phyloP scores from a whole-genome alignment of 1,284 basidiomycete species.

The Trametes versicolor region DNA sequence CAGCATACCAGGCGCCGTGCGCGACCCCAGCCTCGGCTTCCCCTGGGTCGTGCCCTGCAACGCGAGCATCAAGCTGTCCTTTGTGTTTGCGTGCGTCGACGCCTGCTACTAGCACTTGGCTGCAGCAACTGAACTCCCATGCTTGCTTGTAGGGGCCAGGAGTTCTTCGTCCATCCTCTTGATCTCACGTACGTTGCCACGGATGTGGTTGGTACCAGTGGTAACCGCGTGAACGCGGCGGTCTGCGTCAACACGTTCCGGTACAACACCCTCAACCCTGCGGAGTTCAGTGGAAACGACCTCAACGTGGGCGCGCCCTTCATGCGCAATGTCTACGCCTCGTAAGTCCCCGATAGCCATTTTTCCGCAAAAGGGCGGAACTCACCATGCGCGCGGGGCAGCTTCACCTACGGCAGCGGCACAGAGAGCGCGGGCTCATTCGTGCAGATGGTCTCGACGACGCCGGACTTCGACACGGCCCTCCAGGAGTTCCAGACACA shows the following conservation, averaged over 20 bases:
- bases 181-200: constrained; percentile 1
- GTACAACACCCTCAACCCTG: constrained; percentile 20
- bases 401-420: constrained; percentile 53
- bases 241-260: constrained; percentile 13
- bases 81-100: constrained; percentile 45
- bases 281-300: constrained; percentile 40
- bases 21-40: constrained; percentile 29
- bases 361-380: too few relatives aligned
- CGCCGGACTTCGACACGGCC: constrained; percentile 29
- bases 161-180: constrained; percentile 15
- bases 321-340: constrained; percentile 52
- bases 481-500: constrained; percentile 32
- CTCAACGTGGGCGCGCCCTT: constrained; percentile 50
- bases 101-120: too few relatives aligned
- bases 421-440: constrained; percentile 38
- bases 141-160: constrained; percentile 1
- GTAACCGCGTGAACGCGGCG: neutral
- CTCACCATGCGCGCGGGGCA: constrained; percentile 12
- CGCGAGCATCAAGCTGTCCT: constrained; percentile 35
- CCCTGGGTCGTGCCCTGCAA: constrained; percentile 42
- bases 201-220: neutral
- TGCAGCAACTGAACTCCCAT: too few relatives aligned
- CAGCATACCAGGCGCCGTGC: constrained; percentile 38
- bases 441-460: constrained; percentile 44
- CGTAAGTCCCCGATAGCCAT: constrained; percentile 38